These are phyloP conservation scores for Butyriboletus regius DNA, from an alignment of 1,284 basidiomycete genomes.

Conservation along the genomic window DNA sequence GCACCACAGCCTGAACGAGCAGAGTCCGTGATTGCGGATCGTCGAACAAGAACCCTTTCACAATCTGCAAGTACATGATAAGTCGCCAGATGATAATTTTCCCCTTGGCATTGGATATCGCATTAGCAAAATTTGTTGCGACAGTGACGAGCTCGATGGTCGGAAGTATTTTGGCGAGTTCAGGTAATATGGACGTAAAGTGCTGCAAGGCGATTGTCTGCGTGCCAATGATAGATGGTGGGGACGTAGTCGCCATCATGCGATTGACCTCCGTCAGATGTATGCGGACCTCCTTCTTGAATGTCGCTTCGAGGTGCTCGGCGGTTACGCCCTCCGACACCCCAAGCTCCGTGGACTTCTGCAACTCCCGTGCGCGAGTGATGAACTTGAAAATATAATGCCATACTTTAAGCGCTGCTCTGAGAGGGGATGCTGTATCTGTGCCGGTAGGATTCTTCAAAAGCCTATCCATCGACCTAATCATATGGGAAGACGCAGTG, in stretches of 20 bases:
- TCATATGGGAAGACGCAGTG: slow-evolving; percentile 71
- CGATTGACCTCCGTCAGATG: slow-evolving; percentile 77
- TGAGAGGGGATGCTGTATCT: slow-evolving; percentile 71
- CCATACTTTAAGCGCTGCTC: slow-evolving; percentile 92
- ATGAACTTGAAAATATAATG: slow-evolving; percentile 94
- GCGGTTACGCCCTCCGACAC: slow-evolving; percentile 73
- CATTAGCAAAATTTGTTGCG: slow-evolving; percentile 81
- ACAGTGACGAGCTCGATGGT: slow-evolving; percentile 78
- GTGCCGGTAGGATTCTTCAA: slow-evolving; percentile 66
- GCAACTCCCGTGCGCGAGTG: slow-evolving; percentile 77
- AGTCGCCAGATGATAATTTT: slow-evolving; percentile 90
- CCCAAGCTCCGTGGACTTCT: slow-evolving; percentile 71
- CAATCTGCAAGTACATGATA: slow-evolving; percentile 86
- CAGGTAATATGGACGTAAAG: slow-evolving; percentile 87
- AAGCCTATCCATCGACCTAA: slow-evolving; percentile 80
- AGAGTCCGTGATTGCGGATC: slow-evolving; percentile 70
- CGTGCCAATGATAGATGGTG: slow-evolving; percentile 84
- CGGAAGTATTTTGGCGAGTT: slow-evolving; percentile 73
- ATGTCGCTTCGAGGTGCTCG: slow-evolving; percentile 77
- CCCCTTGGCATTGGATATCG: slow-evolving; percentile 72
- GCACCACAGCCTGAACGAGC: slow-evolving; percentile 80
- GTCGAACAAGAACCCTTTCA: slow-evolving; percentile 83
- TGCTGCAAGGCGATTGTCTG: slow-evolving; percentile 91
- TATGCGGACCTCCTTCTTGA: slow-evolving; percentile 72
- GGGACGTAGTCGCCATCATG: slow-evolving; percentile 79